These are phyloP conservation scores for Prunus mongolica DNA, from an alignment of 306 rosid genomes.

Conservation along the genomic window DNA sequence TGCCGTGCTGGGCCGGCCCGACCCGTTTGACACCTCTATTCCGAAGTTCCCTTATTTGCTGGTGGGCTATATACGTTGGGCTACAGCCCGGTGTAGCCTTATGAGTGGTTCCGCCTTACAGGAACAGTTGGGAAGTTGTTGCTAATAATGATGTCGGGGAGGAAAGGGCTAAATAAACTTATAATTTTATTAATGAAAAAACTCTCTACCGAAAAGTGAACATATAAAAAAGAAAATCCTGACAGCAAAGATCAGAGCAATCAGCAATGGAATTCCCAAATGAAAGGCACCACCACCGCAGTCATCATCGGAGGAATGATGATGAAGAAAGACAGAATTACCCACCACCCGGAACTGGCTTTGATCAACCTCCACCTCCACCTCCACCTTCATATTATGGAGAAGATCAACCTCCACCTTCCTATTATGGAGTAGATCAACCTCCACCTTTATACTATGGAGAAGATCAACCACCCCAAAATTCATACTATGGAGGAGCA, in stretches of 20 bases:
- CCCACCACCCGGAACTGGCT: slow-evolving; percentile 32
- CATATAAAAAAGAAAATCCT: not conserved
- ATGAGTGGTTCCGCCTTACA: no score
- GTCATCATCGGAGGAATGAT: not conserved
- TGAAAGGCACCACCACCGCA: slow-evolving; percentile 31
- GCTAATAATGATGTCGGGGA: no score
- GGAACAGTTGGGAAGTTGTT: no score
- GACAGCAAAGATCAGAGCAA: not conserved
- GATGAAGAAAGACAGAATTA: not conserved
- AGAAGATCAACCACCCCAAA: not conserved
- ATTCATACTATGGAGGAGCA: not conserved
- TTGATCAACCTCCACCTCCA: slow-evolving; percentile 17
- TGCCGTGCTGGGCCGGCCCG: no score
- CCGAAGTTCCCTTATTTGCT: no score
- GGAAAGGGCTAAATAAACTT: no score
- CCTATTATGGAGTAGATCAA: not conserved
- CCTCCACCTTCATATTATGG: not conserved
- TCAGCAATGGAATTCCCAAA: slow-evolving; percentile 41
- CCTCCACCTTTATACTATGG: slow-evolving; percentile 9
- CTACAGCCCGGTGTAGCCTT: no score
- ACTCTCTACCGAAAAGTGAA: not conserved
- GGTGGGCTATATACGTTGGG: no score
- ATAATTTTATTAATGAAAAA: no score
- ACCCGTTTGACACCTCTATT: no score
- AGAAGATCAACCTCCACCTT: not conserved